Base-by-base conservation (phyloP, 208 protist species). In the Crithidia bombi region DNA sequence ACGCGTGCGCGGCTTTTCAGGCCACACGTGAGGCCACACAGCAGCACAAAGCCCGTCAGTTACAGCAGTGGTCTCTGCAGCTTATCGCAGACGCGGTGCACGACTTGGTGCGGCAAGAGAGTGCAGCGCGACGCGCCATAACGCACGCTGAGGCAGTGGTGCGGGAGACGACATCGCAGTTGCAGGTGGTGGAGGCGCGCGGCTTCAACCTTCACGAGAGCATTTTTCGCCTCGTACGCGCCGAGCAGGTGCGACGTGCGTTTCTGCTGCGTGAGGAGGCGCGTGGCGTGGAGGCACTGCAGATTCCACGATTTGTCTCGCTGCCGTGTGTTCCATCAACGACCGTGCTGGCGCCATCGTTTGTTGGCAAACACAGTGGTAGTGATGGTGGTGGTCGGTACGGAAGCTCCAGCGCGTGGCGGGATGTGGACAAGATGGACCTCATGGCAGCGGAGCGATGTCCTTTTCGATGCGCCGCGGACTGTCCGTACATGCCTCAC, bases 211-310 rank as follows among this genome's bases (percentile, higher is more conserved):
- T 41, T 14, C 71, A 32, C 21, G 70, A 81, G n/a, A 58, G 54
- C 17, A 43, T 75, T 9, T 65, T 49, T n/a, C 59, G 55, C 0
- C 55, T 87, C 25, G 25, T 73, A 2, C 62, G 78, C 26, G 82
- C 67, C 0, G 82, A 87, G 65, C 62, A 71, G 26, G 61, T 78
- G 25, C 69, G 82, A 7, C 73, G 82, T 3, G 65, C 56, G 14
- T 82, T 81, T 46, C 44, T 84, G 17, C 77, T 77, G 21, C 70
- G 78, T 30, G 65, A 82, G 59, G 82, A 87, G 75, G 58, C 82
- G 17, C 69, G 57, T 0, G 82, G 19, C 14, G 78, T 79, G 7
- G 62, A 84, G 36, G 65, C 30, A 55, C 49, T 87, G 44, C 30
- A 46, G 35, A 78, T 87, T 12, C 75, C 71, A 2, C 43, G 38